Evolutionary conservation across 2,329 filamentous ascomycete genomes (phyloP), one percentile per base, ranked within the genome.

Genomic region (Botrytis squamosa): DNA sequence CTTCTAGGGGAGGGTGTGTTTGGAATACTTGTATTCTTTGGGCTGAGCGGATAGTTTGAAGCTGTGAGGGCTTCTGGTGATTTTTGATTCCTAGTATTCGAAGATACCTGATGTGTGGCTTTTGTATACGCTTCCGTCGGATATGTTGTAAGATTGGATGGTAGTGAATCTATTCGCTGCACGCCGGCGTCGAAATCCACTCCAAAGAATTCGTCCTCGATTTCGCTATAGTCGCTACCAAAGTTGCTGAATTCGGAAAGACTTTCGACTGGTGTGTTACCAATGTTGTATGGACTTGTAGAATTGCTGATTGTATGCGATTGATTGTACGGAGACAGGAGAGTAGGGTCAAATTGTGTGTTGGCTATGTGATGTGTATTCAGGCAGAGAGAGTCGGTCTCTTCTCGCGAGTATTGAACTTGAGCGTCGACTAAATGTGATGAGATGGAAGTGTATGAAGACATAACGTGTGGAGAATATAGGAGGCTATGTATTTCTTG

Each of bases 101-200:
- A 42, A 70, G 75, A 75, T 29, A 74, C 68, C 57, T 74, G 73
- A 67, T 77, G 75, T 29, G 76, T 60, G 57, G 71, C 55, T 68
- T 72, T 76, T 38, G 77, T 75, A 38, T 77, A 73, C 46, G 75
- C 69, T 12, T 73, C 65, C 44, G 75, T n/a, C 49, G 72, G 76
- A 33, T 76, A 75, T 44, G 76, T 70, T 60, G 70, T 46, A 64
- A 74, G 71, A 40, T 52, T 68, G 20, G 65, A 16, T 14, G 71
- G 71, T 20, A 79, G 52, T 8, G 76, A 78, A 65, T 80, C 77
- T 29, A 76, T 76, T 76, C 77, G 76, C 33, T 77, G 76, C 42
- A 78, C 77, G 29, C 77, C 77, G 46, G 76, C 77, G 75, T 78
- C 78, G 63, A 81, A 81, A 76, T 81, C 78, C n/a, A 81, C 80